phyloP scores from a whole-genome alignment of 2,329 filamentous ascomycete genomes.

The Colletotrichum sidae region DNA sequence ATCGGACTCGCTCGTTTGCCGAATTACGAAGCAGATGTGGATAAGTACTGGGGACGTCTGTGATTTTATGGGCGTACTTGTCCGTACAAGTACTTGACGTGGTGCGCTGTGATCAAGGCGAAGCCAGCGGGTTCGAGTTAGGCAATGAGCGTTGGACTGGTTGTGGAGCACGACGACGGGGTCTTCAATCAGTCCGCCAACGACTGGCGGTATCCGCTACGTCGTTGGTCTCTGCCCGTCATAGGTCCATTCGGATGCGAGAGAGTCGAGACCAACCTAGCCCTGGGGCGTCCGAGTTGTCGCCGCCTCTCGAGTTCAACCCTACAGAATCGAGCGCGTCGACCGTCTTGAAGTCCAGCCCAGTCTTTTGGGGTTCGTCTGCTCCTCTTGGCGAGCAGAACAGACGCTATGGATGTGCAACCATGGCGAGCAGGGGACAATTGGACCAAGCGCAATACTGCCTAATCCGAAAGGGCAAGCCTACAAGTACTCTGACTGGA shows the following conservation, averaged over 20 bases:
- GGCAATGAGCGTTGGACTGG: conserved; percentile 6
- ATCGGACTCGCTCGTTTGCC: conserved; percentile 34
- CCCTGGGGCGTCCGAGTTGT: conserved; percentile 1
- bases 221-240: conserved; percentile 1
- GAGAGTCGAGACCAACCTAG: conserved; percentile 13
- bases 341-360: neutral
- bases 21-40: conserved; percentile 35
- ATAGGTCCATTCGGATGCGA: conserved; percentile 25
- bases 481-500: conserved; percentile 5
- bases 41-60: neutral
- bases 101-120: conserved; percentile 13
- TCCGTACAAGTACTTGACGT: neutral
- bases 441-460: conserved; percentile 6
- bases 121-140: neutral
- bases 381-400: conserved; percentile 6
- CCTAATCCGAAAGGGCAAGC: conserved; percentile 6
- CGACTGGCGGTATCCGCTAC: neutral
- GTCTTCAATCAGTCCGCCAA: neutral
- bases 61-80: neutral
- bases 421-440: conserved; percentile 12
- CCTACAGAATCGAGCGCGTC: conserved; percentile 16
- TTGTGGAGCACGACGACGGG: conserved; percentile 12
- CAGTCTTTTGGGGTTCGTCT: conserved; percentile 9
- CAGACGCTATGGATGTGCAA: conserved; percentile 17
- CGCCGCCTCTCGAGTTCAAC: conserved; percentile 12